Evolutionary conservation across 768 basidiomycete species (phyloP), one percentile per base, ranked within the genome.

Genomic region (Tricholoma furcatifolium): DNA sequence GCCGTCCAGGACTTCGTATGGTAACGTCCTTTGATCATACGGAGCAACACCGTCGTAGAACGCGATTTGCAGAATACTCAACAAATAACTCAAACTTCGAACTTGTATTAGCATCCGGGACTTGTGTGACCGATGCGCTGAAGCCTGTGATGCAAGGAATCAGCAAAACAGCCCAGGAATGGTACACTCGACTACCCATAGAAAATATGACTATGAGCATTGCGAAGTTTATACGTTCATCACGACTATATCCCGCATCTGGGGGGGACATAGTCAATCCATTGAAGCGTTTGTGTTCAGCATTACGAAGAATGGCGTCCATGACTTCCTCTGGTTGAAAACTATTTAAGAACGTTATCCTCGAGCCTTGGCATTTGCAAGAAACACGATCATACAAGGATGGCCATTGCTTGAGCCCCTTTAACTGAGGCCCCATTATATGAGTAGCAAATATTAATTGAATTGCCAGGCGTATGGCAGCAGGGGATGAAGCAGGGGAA

Each of bases 391-490:
- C 38, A 9, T 46, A 69, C 64, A 49, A 35, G 7, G 40, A 47
- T 18, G 39, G 36, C 69, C 71, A 69, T 12, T 59, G 55, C 51
- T 61, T 58, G 18, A 51, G 53, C 15, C 54, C 50, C 17, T 43
- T 57, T 15, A 85, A 61, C 10, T 74, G 72, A 7, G 79, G 76
- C 14, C 60, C 64, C 54, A 91, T 66, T 23, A 91, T 71, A 59
- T 81, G 79, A 36, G 70, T 73, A 15, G 76, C 81, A 58, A 86
- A 81, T 43, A 78, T 47, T 30, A 91, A 66, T 24, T 74, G 76
- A n/a, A 81, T 59, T 6, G 81, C 76, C 38, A 90, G 64, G 3
- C 87, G 79, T 59, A 75, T 77, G 5, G 84, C 76, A 17, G 85
- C 84, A 23, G 81, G 78, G 17, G 89, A 90, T 18, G 74, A 67